These are phyloP conservation scores for Amanita brunnescens DNA, from an alignment of 768 basidiomycete genomes.

Conservation along the genomic window DNA sequence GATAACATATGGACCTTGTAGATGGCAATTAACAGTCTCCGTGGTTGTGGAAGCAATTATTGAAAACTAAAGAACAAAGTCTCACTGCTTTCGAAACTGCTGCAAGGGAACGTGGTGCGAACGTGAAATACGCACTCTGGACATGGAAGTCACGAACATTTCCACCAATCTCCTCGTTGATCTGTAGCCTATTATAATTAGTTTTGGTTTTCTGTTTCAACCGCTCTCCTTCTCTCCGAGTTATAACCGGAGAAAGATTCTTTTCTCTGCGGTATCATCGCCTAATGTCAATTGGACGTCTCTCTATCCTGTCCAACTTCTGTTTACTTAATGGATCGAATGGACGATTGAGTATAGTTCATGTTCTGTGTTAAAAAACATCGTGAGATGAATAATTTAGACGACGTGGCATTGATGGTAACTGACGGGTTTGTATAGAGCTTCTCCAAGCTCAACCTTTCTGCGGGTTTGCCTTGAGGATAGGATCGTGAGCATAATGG, in stretches of 20 bases:
- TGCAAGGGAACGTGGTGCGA: too few relatives aligned
- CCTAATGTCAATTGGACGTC: too few relatives aligned
- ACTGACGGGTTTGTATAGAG: background rate
- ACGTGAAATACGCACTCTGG: background rate
- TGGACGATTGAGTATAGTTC: too few relatives aligned
- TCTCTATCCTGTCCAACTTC: too few relatives aligned
- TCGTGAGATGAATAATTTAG: too few relatives aligned
- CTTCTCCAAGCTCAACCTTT: background rate
- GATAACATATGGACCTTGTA: background rate
- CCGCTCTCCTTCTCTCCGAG: background rate
- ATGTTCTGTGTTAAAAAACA: too few relatives aligned
- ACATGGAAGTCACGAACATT: background rate
- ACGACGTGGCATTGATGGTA: too few relatives aligned
- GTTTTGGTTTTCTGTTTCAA: background rate
- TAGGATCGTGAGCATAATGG: background rate
- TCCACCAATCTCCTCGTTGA: background rate
- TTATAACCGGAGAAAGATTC: background rate
- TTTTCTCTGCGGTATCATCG: background rate
- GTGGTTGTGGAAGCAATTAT: too few relatives aligned
- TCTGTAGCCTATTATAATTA: background rate
- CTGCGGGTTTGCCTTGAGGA: background rate
- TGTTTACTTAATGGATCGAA: too few relatives aligned
- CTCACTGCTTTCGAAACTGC: too few relatives aligned
- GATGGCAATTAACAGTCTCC: too few relatives aligned
- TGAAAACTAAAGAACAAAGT: too few relatives aligned